Percentiles rank a stretch among this genome's conserved stretches.
phyloP scores from a whole-genome alignment of 2,329 filamentous ascomycete genomes.

The Trichoderma lentiforme region DNA sequence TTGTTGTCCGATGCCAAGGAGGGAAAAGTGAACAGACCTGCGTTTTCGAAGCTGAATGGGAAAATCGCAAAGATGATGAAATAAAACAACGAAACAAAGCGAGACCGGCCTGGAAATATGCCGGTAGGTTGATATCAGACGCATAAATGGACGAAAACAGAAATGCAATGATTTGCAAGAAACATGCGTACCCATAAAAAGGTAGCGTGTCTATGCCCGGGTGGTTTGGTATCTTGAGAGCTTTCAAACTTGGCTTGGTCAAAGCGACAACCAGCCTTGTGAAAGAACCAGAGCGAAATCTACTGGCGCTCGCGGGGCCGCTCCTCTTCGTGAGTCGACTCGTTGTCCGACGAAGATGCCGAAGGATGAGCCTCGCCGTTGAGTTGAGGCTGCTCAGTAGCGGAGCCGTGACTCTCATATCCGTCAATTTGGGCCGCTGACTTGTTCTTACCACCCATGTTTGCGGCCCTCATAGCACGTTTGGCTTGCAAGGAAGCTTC shows the following conservation, averaged over 20 bases:
- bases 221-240: neutral
- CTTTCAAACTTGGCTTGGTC: neutral
- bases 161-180: neutral
- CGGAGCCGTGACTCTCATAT: conserved; percentile 45
- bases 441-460: conserved; percentile 42
- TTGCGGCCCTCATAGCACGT: conserved; percentile 45
- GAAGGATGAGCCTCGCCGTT: conserved; percentile 29
- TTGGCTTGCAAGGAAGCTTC: conserved; percentile 37
- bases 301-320: neutral
- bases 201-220: neutral
- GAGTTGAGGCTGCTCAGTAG: conserved; percentile 37
- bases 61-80: neutral
- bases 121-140: neutral
- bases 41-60: neutral
- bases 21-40: conserved; percentile 6
- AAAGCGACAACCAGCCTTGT: neutral
- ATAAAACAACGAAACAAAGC: neutral
- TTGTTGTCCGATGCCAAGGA: conserved; percentile 20
- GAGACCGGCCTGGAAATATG: neutral
- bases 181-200: neutral
- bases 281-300: neutral
- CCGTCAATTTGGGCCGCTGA: conserved; percentile 44
- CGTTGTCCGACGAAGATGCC: conserved; percentile 33
- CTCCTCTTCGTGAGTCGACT: conserved; percentile 17
- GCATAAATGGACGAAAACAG: neutral